phyloP scores from a whole-genome alignment of 768 basidiomycete species.

The Hericium alpestre region DNA sequence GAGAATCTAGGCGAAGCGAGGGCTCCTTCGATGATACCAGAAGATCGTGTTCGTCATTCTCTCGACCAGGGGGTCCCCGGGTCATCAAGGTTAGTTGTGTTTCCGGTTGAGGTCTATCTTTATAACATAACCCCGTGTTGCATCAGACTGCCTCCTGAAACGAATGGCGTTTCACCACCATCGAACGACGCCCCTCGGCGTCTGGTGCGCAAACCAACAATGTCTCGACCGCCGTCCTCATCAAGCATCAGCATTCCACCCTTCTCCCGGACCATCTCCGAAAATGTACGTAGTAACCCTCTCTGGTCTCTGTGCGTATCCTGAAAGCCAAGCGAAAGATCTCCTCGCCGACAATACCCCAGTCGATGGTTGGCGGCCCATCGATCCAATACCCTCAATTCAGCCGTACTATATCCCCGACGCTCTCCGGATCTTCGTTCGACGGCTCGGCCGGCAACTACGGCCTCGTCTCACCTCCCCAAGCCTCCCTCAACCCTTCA shows the following conservation, averaged over 20 bases:
- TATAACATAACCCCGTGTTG: not conserved
- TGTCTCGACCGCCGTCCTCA: conserved; percentile 9
- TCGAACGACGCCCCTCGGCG: conserved; percentile 8
- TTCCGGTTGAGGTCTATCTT: not conserved
- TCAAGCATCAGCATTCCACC: conserved; percentile 5
- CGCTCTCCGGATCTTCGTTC: conserved; percentile 31
- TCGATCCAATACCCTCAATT: conserved; percentile 48
- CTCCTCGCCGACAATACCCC: conserved; percentile 26
- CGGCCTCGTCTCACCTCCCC: conserved; percentile 52
- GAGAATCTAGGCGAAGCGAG: conserved; percentile 15
- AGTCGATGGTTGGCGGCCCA: conserved; percentile 24
- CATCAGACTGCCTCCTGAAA: conserved; percentile 4
- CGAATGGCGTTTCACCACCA: not conserved
- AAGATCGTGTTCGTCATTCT: conserved; percentile 19
- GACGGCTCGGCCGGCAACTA: conserved; percentile 29
- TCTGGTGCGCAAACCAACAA: conserved; percentile 13
- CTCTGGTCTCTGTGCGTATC: not conserved
- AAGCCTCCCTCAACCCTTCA: conserved; percentile 75
- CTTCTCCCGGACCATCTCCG: conserved; percentile 8
- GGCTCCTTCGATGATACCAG: conserved; percentile 6
- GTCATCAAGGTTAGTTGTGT: conserved; percentile 30
- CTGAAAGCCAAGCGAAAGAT: conserved; percentile 17
- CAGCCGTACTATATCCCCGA: conserved; percentile 27
- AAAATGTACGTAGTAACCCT: conserved; percentile 14
- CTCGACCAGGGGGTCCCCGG: conserved; percentile 28